Evolutionary conservation across 106 monocot species (phyloP).

Genomic region (Narthecium ossifragum): DNA sequence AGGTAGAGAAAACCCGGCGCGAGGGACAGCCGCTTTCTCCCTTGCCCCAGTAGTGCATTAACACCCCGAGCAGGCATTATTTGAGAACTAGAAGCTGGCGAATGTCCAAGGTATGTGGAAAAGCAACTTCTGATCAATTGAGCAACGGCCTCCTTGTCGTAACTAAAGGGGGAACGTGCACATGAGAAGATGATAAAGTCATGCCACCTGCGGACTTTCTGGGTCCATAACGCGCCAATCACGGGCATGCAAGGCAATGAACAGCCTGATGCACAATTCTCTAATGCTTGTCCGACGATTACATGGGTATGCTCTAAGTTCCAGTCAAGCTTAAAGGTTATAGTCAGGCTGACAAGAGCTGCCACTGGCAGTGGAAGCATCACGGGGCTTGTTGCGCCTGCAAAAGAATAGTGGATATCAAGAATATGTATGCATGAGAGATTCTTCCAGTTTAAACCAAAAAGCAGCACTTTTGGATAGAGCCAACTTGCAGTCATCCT

Average conservation of each 20-base stretch:
- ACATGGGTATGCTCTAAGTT: slow-evolving; percentile 56
- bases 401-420: slow-evolving; percentile 7
- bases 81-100: slow-evolving; percentile 8
- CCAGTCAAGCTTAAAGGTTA: slow-evolving; percentile 91
- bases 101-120: slow-evolving; percentile 54
- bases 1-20: slow-evolving; percentile 48
- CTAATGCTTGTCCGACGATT: slow-evolving; percentile 61
- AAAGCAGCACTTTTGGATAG: too few relatives aligned
- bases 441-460: too few relatives aligned
- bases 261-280: slow-evolving; percentile 73
- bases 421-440: too few relatives aligned
- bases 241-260: slow-evolving; percentile 93
- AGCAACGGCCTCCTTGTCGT: slow-evolving; percentile 53
- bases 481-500: too few relatives aligned
- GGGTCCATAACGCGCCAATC: slow-evolving; percentile 78
- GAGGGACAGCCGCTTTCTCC: slow-evolving; percentile 21
- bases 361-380: slow-evolving; percentile 96
- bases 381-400: slow-evolving; percentile 48
- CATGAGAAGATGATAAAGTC: slow-evolving; percentile 81
- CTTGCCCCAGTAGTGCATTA: slow-evolving; percentile 60
- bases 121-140: slow-evolving; percentile 88
- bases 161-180: slow-evolving; percentile 59
- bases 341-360: slow-evolving; percentile 84
- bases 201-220: slow-evolving; percentile 86
- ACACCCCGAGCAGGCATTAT: slow-evolving; percentile 32